A percentile compares a stretch with the other conserved stretches of the same genome.
Evolutionary conservation across 768 basidiomycete genomes (phyloP).

Genomic region (Mycena metata): DNA sequence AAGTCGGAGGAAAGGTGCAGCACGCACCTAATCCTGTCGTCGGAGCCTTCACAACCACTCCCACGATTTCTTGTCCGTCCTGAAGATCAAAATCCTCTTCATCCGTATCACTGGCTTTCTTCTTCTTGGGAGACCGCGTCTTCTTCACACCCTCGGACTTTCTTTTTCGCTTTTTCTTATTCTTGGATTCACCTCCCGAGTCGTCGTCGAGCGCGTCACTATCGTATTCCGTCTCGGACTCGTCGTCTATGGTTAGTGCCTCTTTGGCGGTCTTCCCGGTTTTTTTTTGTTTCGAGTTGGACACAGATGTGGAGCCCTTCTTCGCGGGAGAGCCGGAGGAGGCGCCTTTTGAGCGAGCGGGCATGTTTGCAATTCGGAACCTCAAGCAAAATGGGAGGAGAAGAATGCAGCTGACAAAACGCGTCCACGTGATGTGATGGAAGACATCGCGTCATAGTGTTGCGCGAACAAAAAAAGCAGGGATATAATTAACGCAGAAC

Average conservation of each 20-base stretch:
- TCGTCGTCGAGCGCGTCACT: slow-evolving; percentile 64
- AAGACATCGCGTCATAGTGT: too few relatives aligned
- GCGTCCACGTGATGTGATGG: too few relatives aligned
- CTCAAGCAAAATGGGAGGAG: too few relatives aligned
- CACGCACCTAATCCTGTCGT: slow-evolving; percentile 81
- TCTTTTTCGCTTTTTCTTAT: slow-evolving; percentile 43
- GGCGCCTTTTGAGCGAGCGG: slow-evolving; percentile 13
- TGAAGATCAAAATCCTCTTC: slow-evolving; percentile 62
- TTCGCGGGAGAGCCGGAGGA: slow-evolving; percentile 18
- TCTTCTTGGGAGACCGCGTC: slow-evolving; percentile 42
- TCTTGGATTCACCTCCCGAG: slow-evolving; percentile 42
- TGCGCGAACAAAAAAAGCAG: too few relatives aligned
- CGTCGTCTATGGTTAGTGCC: slow-evolving; percentile 16
- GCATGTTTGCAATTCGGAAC: background rate
- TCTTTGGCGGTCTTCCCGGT: too few relatives aligned
- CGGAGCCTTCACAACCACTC: slow-evolving; percentile 84
- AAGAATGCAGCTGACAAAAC: background rate
- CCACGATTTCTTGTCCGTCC: slow-evolving; percentile 80
- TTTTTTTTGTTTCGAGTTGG: slow-evolving; percentile 15
- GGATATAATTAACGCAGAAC: too few relatives aligned
- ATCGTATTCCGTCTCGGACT: slow-evolving; percentile 46
- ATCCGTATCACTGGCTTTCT: slow-evolving; percentile 52
- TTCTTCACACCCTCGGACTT: slow-evolving; percentile 45
- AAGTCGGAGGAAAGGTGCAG: background rate
- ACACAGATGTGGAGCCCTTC: background rate